A percentile compares a stretch with the other conserved stretches of the same genome.
Evolutionary conservation across 2,329 filamentous ascomycete species (phyloP).

Genomic region (Pseudogymnoascus sp.): DNA sequence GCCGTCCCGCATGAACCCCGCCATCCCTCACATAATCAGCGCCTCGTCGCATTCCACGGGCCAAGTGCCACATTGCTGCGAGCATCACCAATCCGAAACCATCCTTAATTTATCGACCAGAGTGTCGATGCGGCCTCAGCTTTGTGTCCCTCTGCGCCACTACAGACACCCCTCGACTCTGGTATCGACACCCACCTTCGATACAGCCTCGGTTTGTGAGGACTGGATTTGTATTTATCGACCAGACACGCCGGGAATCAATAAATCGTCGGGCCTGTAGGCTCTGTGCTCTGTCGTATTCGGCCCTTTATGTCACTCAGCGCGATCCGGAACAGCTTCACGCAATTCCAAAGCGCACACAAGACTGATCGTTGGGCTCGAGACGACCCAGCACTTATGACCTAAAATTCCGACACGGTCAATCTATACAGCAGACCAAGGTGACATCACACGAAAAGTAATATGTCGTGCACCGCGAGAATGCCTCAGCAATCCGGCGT

Average conservation of each 20-base stretch:
- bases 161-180: neutral
- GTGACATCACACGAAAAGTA: conserved; percentile 7
- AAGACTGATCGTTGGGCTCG: neutral
- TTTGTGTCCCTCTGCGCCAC: neutral
- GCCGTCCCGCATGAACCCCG: conserved; percentile 21
- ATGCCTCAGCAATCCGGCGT: neutral
- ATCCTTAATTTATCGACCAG: neutral
- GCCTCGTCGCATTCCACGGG: neutral
- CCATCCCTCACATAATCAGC: neutral
- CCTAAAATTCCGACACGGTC: neutral
- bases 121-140: neutral
- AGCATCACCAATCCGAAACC: neutral
- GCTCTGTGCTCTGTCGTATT: conserved; percentile 2
- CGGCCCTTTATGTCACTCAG: conserved; percentile 2
- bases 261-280: neutral
- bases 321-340: neutral
- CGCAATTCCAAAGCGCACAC: neutral
- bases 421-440: neutral
- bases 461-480: neutral
- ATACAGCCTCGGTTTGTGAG: neutral
- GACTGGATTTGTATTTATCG: neutral
- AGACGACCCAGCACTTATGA: neutral
- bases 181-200: neutral
- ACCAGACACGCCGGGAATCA: neutral
- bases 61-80: neutral